phyloP scores from a whole-genome alignment of 2,329 filamentous ascomycete genomes.

The Helicocarpus griseus region DNA sequence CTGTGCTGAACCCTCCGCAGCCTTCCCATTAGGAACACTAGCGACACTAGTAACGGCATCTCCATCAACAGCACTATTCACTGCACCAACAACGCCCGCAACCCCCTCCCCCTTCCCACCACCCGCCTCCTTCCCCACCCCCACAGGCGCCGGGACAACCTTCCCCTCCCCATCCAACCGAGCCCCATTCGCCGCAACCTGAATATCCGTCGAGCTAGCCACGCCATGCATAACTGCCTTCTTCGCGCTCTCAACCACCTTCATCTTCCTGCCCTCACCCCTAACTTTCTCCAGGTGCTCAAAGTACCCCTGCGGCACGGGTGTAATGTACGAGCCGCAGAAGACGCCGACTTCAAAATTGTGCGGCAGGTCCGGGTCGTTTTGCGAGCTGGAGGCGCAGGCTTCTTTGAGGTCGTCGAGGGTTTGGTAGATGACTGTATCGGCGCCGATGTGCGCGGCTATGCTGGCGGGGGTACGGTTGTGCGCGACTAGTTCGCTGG shows the following conservation, averaged over 20 bases:
- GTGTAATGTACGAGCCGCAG: constrained; percentile 76
- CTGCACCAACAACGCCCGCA: background rate
- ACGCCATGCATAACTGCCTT: constrained; percentile 55
- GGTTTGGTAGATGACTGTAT: constrained; percentile 66
- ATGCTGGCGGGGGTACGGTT: constrained; percentile 53
- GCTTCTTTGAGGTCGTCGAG: constrained; percentile 71
- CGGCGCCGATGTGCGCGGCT: constrained; percentile 59
- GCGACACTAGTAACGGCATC: background rate
- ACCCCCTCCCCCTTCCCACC: background rate
- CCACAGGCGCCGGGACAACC: constrained; percentile 41
- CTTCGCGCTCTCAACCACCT: constrained; percentile 55
- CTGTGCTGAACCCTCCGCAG: background rate
- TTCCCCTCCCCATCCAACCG: constrained; percentile 46
- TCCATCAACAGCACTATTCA: background rate
- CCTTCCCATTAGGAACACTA: background rate
- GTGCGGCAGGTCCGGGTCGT: constrained; percentile 42
- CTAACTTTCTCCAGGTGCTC: constrained; percentile 64
- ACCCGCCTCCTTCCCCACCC: background rate
- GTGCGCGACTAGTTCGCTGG: constrained; percentile 61
- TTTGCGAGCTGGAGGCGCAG: constrained; percentile 60
- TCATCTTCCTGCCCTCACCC: constrained; percentile 59
- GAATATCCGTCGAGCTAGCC: constrained; percentile 51
- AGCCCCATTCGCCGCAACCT: constrained; percentile 54
- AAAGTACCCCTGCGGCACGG: constrained; percentile 71
- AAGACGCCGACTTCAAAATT: constrained; percentile 90